Evolutionary conservation across 2,329 filamentous ascomycete species (phyloP).

Genomic region (Fusarium pilosicola): DNA sequence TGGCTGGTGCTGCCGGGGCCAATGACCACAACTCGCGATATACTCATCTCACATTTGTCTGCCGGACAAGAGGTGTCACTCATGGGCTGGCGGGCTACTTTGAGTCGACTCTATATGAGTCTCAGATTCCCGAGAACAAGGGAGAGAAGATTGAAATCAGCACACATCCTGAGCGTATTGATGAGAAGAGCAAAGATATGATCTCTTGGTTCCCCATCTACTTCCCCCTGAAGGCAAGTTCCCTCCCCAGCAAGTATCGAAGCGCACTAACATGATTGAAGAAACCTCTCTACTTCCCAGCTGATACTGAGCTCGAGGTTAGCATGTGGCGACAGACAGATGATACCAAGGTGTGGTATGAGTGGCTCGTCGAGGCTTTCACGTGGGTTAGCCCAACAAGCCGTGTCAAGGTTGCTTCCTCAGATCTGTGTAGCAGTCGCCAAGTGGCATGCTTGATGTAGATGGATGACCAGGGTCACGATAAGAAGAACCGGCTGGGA

Average conservation of each 20-base stretch:
- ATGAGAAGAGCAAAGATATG: conserved; percentile 94
- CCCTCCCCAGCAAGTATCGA: not conserved
- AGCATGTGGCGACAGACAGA: conserved; percentile 98
- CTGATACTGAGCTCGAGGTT: conserved; percentile 84
- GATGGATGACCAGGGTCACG: not conserved
- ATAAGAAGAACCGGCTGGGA: not conserved
- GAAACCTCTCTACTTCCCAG: conserved; percentile 87
- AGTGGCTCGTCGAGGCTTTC: conserved; percentile 94
- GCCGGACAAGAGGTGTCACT: conserved; percentile 80
- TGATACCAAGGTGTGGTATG: conserved; percentile 96
- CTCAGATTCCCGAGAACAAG: conserved; percentile 50
- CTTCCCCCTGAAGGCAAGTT: conserved; percentile 88
- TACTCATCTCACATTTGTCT: conserved; percentile 80
- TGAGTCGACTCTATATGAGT: conserved; percentile 90
- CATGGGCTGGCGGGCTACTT: conserved; percentile 96
- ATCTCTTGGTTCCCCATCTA: conserved; percentile 99
- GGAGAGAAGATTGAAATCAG: conserved; percentile 80
- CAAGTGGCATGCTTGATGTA: conserved; percentile 78
- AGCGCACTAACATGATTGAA: conserved; percentile 50
- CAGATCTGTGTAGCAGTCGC: conserved; percentile 74
- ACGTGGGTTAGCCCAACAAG: conserved; percentile 68
- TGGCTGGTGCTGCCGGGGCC: conserved; percentile 78
- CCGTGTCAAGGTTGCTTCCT: conserved; percentile 72
- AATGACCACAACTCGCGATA: conserved; percentile 94
- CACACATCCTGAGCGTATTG: conserved; percentile 91